Conservation (phyloP, 495 filamentous ascomycete species). For the Annulohypoxylon moriforme region DNA sequence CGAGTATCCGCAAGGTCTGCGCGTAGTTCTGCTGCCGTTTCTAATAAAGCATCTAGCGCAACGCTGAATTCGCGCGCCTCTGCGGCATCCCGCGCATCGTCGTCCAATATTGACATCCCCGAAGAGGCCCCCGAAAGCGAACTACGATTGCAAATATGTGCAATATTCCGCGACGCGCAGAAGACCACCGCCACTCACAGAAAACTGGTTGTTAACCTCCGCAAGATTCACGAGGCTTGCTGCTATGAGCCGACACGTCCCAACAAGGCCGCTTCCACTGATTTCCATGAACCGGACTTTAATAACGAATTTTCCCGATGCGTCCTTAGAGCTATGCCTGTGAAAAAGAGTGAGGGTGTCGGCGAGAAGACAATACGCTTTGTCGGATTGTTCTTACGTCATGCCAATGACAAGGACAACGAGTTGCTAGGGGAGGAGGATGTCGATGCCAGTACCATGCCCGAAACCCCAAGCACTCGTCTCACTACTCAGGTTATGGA, state of each 20-base stretch:
- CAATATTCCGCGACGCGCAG: constrained; percentile 88
- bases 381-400: constrained; percentile 82
- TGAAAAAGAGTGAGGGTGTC: constrained; percentile 92
- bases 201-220: constrained; percentile 84
- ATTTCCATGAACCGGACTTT: constrained; percentile 85
- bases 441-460: constrained; percentile 69
- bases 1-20: constrained; percentile 65
- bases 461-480: constrained; percentile 83
- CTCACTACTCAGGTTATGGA: constrained; percentile 77
- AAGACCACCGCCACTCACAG: constrained; percentile 87
- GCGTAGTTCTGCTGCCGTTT: constrained; percentile 63
- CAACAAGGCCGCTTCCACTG: constrained; percentile 62
- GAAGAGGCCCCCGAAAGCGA: constrained; percentile 76
- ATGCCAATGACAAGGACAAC: constrained; percentile 85
- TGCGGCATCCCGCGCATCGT: constrained; percentile 70
- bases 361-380: constrained; percentile 89
- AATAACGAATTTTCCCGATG: constrained; percentile 86
- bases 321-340: constrained; percentile 79
- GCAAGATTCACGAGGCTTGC: constrained; percentile 89
- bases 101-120: constrained; percentile 73
- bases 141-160: constrained; percentile 79
- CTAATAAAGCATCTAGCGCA: constrained; percentile 68
- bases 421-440: constrained; percentile 61
- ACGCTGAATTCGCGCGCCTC: constrained; percentile 62
- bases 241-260: constrained; percentile 76